These are phyloP conservation scores for Hippophae rhamnoides DNA, from an alignment of 306 rosid genomes.

Conservation along the genomic window DNA sequence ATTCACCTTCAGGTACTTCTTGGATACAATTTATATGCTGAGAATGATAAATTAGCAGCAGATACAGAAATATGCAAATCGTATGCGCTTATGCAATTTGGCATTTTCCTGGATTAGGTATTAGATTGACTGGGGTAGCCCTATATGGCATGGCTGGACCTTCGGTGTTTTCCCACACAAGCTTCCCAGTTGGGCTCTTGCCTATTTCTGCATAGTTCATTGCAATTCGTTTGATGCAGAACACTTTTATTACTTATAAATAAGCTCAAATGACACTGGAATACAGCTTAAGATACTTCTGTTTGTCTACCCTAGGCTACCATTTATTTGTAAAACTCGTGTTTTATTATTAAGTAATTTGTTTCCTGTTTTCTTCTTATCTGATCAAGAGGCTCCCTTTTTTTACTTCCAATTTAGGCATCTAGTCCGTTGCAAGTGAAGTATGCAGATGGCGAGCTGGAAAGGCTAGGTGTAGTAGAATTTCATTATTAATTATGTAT, in stretches of 20 bases:
- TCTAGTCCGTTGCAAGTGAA: conserved; percentile 99
- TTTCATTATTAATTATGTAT: conserved; percentile 18
- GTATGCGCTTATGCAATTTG: conserved; percentile 22
- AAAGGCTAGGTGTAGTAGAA: conserved; percentile 72
- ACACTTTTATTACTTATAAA: conserved; percentile 1
- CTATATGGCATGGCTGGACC: conserved; percentile 31
- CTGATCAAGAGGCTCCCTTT: conserved; percentile 23
- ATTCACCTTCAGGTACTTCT: neutral
- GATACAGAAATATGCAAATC: conserved; percentile 10
- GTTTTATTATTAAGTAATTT: conserved; percentile 16
- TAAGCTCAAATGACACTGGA: conserved; percentile 3
- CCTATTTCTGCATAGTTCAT: conserved; percentile 15
- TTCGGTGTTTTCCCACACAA: conserved; percentile 25
- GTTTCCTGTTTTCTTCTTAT: conserved; percentile 16
- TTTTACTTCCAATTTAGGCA: conserved; percentile 64
- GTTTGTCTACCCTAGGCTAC: conserved; percentile 3
- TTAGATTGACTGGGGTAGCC: conserved; percentile 25
- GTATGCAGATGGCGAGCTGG: conserved; percentile 99
- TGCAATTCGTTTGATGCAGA: conserved; percentile 8
- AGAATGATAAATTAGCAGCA: neutral
- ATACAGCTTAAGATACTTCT: neutral
- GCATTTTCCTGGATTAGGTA: conserved; percentile 30
- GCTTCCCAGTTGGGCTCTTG: conserved; percentile 29
- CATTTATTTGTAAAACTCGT: conserved; percentile 1
- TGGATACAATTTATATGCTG: neutral